Evolutionary conservation across 2,329 filamentous ascomycete species (phyloP), one percentile per base, ranked within the genome.

Genomic region (Fusarium penzigii): DNA sequence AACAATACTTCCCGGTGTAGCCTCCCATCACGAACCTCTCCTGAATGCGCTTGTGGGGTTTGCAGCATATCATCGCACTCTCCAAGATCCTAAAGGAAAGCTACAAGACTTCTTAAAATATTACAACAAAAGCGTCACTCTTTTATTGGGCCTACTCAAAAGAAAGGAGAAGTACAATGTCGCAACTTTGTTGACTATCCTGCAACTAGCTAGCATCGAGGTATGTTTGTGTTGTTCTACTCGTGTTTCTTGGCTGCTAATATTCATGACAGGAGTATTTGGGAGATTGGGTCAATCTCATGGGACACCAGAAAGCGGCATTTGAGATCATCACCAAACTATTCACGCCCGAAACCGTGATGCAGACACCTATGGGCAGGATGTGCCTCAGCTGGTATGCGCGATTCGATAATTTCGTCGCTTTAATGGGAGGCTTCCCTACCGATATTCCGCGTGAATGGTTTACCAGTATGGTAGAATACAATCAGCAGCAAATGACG

Each of bases 181-280:
- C 45, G 83, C 87, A 7, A 96, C 88, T 0, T 77, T 97, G 32
- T 70, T 97, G 53, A 95, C 93, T 0, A 92, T 97, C 17, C 75
- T 99, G 40, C 92, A 97, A 65, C 81, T 97, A 45, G 92, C 92
- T 49, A 95, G 90, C 3, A 94, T 97, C 50, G 94, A 99, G 83
- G 92, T 95, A 76, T 58, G 32, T 36, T 36, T 11, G 3, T 36
- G 11, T 2, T 17, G 8, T 12, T 16, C 3, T 32, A 6, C 10
- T 14, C 2, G 34, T 29, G 44, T 49, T 49, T 58, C n/a, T 65
- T 39, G 57, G 42, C 16, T 49, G 14, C 42, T 56, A 44, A 29
- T 51, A 17, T 41, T 29, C 29, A 10, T 47, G 20, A 42, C 64
- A 96, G 91, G 94, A 97, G 73, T 95, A 92, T 64, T 80, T 97